Conservation (phyloP, 148 eudicot genomes). For the Rhododendron ferrugineum region DNA sequence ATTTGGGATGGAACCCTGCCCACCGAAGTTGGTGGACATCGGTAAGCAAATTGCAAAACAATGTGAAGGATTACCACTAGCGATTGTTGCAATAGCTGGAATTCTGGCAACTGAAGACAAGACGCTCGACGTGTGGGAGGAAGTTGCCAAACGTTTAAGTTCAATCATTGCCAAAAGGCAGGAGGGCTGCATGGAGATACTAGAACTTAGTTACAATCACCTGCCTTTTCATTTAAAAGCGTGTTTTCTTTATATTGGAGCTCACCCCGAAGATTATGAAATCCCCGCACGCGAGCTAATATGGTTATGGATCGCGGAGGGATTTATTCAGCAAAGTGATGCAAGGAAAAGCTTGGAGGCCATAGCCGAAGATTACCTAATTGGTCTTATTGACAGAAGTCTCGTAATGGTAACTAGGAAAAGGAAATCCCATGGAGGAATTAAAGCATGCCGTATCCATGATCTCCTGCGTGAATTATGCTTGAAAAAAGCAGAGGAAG, state of each 20-base stretch:
- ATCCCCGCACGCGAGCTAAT: conserved; percentile 29
- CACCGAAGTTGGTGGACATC: conserved; percentile 13
- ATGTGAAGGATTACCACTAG: conserved; percentile 38
- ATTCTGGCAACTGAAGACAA: conserved; percentile 4
- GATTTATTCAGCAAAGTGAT: conserved; percentile 20
- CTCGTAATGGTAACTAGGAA: conserved; percentile 27
- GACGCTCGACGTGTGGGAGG: conserved; percentile 19
- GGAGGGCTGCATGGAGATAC: conserved; percentile 12
- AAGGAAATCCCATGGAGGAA: conserved; percentile 16
- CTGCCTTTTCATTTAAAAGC: conserved; percentile 6
- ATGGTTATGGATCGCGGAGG: conserved; percentile 45
- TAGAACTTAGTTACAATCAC: conserved; percentile 14
- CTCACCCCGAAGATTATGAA: conserved; percentile 23
- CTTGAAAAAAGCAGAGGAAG: conserved; percentile 21
- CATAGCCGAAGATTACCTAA: conserved; percentile 30
- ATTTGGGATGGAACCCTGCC: conserved; percentile 22
- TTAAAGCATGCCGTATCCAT: conserved; percentile 42
- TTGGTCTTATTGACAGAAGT: conserved; percentile 37
- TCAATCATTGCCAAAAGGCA: conserved; percentile 16
- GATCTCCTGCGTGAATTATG: conserved; percentile 43
- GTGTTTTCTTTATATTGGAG: conserved; percentile 43
- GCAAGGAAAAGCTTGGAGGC: conserved; percentile 15
- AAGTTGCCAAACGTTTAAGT: conserved; percentile 18
- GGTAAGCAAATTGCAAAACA: conserved; percentile 23
- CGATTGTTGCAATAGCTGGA: conserved; percentile 32